Percentiles rank a stretch among this genome's conserved stretches.
Evolutionary conservation across 2,329 filamentous ascomycete genomes (phyloP).

Genomic region (Pseudogymnoascus sp.): DNA sequence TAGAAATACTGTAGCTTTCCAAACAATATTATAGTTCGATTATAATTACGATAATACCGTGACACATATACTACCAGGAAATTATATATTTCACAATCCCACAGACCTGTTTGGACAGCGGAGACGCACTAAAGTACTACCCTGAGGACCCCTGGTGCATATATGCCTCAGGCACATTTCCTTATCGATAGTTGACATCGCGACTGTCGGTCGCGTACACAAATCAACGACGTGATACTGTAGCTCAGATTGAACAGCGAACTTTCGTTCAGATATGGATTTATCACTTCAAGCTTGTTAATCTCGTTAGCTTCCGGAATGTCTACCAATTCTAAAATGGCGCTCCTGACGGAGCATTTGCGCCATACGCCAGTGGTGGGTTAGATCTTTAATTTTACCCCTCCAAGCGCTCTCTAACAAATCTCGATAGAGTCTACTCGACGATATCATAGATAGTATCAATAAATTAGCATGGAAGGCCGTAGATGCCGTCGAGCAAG

Average conservation of each 20-base stretch:
- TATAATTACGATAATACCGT: not conserved
- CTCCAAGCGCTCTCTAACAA: conserved; percentile 13
- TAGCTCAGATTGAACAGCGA: not conserved
- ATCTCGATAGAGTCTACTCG: conserved; percentile 67
- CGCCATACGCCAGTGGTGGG: conserved; percentile 86
- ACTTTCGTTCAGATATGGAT: not conserved
- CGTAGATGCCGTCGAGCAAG: conserved; percentile 78
- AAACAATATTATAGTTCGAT: not conserved
- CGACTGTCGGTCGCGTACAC: conserved; percentile 4
- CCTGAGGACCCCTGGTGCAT: not conserved
- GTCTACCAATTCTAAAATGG: conserved; percentile 34
- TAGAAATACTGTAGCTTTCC: not conserved
- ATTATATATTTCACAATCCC: not conserved
- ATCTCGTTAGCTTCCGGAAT: conserved; percentile 19
- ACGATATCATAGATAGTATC: conserved; percentile 96
- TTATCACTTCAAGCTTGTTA: not conserved
- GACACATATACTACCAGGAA: not conserved
- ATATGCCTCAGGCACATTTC: not conserved
- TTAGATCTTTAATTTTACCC: conserved; percentile 17
- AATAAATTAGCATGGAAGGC: conserved; percentile 90
- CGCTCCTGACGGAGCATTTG: conserved; percentile 89
- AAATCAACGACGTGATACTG: conserved; percentile 3
- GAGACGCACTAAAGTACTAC: not conserved
- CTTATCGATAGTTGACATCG: conserved; percentile 2
- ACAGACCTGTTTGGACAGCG: not conserved